Conservation (phyloP, 192 early-diverging fungal species). For the Dissophora globulifera region DNA sequence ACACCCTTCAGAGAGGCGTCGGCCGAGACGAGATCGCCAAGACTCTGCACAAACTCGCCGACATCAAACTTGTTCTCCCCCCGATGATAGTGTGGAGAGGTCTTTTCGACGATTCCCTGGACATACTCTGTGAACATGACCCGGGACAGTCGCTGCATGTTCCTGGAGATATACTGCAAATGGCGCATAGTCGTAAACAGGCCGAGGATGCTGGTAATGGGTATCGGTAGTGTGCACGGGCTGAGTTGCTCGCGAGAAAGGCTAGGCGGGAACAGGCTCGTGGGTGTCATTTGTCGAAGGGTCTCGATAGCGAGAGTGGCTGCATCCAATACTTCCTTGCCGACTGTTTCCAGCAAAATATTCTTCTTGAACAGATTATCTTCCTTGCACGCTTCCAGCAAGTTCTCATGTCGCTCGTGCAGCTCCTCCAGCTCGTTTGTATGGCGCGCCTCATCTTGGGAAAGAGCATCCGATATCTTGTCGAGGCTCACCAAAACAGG, state of each 20-base stretch:
- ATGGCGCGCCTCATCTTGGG: conserved; percentile 10
- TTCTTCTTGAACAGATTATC: conserved; percentile 33
- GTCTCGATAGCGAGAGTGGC: conserved; percentile 59
- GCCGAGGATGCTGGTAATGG: conserved; percentile 63
- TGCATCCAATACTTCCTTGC: conserved; percentile 59
- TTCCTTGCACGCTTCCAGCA: conserved; percentile 30
- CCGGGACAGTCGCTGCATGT: conserved; percentile 51
- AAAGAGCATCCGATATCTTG: conserved; percentile 16
- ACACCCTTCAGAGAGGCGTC: conserved; percentile 61
- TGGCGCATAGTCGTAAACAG: conserved; percentile 65
- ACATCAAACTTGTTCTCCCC: conserved; percentile 62
- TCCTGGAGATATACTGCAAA: conserved; percentile 61
- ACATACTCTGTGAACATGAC: conserved; percentile 54
- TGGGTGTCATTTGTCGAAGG: conserved; percentile 63
- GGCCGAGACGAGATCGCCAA: conserved; percentile 69
- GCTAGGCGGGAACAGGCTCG: conserved; percentile 50
- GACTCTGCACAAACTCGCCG: conserved; percentile 64
- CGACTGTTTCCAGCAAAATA: conserved; percentile 50
- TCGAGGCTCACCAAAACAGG: conserved; percentile 18
- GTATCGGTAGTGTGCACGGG: conserved; percentile 65
- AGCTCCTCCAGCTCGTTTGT: conserved; percentile 22
- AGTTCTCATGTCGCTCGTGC: conserved; percentile 20
- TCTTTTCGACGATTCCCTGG: conserved; percentile 37
- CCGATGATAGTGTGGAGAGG: conserved; percentile 22
- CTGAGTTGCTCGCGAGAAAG: conserved; percentile 61